Percentiles rank a stretch among this genome's conserved stretches.
These are phyloP conservation scores for Neonothopanus nambi DNA, from an alignment of 1,284 basidiomycete genomes.

Conservation along the genomic window DNA sequence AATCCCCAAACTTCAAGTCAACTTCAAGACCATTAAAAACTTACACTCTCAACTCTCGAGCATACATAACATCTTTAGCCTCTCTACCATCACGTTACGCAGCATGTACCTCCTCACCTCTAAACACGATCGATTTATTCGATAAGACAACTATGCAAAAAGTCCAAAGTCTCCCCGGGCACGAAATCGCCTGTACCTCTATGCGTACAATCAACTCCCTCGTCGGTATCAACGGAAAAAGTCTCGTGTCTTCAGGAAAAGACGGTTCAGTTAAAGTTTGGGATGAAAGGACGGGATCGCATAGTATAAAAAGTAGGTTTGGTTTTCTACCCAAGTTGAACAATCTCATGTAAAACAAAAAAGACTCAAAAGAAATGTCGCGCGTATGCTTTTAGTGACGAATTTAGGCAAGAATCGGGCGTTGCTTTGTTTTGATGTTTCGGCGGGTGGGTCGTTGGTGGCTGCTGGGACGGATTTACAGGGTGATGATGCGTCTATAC, in stretches of 20 bases:
- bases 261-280: conserved; percentile 68
- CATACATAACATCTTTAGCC: not conserved
- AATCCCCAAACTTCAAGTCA: conserved; percentile 30
- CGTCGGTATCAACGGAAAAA: conserved; percentile 28
- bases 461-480: conserved; percentile 72
- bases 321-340: not conserved
- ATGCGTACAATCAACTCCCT: conserved; percentile 40
- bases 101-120: conserved; percentile 25
- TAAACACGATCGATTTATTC: conserved; percentile 57
- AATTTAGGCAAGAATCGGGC: conserved; percentile 43
- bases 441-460: conserved; percentile 61
- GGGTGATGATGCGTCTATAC: conserved; percentile 66
- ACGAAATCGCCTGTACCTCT: conserved; percentile 52
- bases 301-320: conserved; percentile 59
- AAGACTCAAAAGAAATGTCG: conserved; percentile 49
- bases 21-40: not conserved
- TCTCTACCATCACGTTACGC: not conserved
- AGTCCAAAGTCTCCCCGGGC: conserved; percentile 48
- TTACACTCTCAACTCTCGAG: not conserved
- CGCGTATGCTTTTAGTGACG: conserved; percentile 45
- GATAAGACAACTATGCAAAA: conserved; percentile 54
- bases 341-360: not conserved
- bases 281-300: conserved; percentile 61
- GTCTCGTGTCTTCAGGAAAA: conserved; percentile 61
- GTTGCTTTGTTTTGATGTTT: conserved; percentile 69